These are phyloP conservation scores for Botrytis porri DNA, from an alignment of 2,329 filamentous ascomycete genomes.

Conservation along the genomic window DNA sequence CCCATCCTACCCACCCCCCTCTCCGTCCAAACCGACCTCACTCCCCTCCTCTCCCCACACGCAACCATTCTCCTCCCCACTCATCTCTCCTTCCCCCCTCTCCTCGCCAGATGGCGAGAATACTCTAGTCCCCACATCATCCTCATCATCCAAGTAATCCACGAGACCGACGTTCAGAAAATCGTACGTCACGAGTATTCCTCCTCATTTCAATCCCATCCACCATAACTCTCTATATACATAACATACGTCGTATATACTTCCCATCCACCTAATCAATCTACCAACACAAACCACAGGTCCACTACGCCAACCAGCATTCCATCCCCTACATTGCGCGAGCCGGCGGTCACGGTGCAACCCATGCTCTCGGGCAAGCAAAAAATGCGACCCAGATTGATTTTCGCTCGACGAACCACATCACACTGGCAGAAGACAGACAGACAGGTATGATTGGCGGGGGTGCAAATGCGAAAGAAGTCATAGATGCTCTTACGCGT, in stretches of 20 bases:
- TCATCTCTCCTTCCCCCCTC: neutral
- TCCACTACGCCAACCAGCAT: conserved; percentile 10
- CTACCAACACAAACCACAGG: neutral
- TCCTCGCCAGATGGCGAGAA: neutral
- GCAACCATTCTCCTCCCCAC: neutral
- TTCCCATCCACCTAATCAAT: neutral
- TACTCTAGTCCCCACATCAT: neutral
- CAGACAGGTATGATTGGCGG: conserved; percentile 1
- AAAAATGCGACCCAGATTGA: conserved; percentile 17
- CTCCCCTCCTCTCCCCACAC: neutral
- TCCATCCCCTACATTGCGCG: conserved; percentile 41
- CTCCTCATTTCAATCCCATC: neutral
- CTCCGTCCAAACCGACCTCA: neutral
- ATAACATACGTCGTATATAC: neutral
- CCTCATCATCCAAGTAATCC: neutral
- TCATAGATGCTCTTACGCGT: neutral
- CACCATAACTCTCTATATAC: neutral
- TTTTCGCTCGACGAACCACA: neutral
- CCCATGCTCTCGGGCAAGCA: conserved; percentile 6
- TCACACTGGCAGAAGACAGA: neutral
- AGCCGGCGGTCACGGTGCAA: conserved; percentile 50
- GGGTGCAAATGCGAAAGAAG: neutral
- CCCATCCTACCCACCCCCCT: neutral
- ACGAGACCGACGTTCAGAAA: neutral
- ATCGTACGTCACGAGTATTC: neutral